Evolutionary conservation across 2,329 filamentous ascomycete species (phyloP), one percentile per base, ranked within the genome.

Genomic region (Fusarium sp.): DNA sequence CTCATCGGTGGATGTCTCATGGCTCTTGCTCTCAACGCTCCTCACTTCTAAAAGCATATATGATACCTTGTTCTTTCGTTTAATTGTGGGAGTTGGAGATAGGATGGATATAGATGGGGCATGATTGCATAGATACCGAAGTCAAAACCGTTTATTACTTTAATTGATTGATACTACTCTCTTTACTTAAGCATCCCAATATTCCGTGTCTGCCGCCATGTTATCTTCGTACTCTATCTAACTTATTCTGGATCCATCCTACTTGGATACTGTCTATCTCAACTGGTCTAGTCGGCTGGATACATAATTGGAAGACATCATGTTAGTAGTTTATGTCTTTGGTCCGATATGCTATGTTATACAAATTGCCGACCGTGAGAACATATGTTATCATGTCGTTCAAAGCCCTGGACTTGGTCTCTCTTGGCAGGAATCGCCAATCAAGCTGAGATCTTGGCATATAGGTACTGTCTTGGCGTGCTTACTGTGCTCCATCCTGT

Each of bases 1-100:
- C 75, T 79, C 16, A 79, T 83, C 29, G 82, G 80, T 58, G 82
- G 81, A 41, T 75, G 75, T 40, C 72, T 81, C 32, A 83, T 83
- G 81, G 82, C 73, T 18, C 72, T 83, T 12, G 66, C 79, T 27
- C 74, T 83, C 52, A 82, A 83, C 71, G 75, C 82, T 25, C 82
- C 82, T 52, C 79, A 80, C 58, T 81, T 80, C 44, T 75, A 73
- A 63, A 55, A 22, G 20, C 10, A 20, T 9, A 52, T 59, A 32
- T 41, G 53, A 70, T 63, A 65, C 22, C 41, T 43, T 10, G 44
- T 2, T 29, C 58, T 60, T 27, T 70, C 43, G 34, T 70, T 58
- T 52, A 34, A 58, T 41, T 45, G 29, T 18, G 44, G 10, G 44
- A 59, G 11, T 25, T 41, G 20, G 20, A 20, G 22, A 20, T 43